Evolutionary conservation across 441 rosid genomes (phyloP), one percentile per base, ranked within the genome.

Genomic region (Adansonia gregorii): DNA sequence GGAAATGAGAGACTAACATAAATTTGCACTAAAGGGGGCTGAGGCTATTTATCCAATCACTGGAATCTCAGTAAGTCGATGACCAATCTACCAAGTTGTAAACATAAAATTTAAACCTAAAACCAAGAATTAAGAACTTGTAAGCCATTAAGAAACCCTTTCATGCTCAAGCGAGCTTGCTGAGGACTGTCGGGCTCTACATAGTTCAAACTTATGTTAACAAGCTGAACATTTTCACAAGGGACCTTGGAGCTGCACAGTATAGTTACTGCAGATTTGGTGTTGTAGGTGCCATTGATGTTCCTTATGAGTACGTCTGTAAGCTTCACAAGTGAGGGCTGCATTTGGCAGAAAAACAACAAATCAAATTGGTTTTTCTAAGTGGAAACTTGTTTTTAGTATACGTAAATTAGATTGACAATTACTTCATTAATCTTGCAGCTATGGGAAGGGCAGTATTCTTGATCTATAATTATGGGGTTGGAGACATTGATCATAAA

Each of bases 401-500:
- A 6, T 31, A 63, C 14, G 4, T 35, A 64, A 35, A 31, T 66
- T 17, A 15, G 6, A 66, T 66, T 8, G 49, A 8, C 24, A 7
- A 59, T 81, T 84, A 85, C 92, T 80, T 83, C n/a, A 7, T 75
- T 64, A 15, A 17, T 77, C 2, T 78, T 24, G 81, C 89, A 88
- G 31, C 56, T 72, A 6, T 59, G 3, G 1, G 87, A 83, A 48
- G 93, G 89, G 35, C 91, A 86, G 45, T 91, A 91, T 3, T 81
- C 82, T 79, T 89, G 91, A 75, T 91, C 87, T 46, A 88, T 82
- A 41, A 89, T 81, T 46, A 91, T 85, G 76, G 92, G 93, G 79
- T 88, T 89, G 0, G 89, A 80, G 61, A 88, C 93, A 72, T 89
- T 87, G 75, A 64, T 63, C 90, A 89, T 84, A 20, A 58, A 1